These are phyloP conservation scores for Phytophthora meadii DNA, from an alignment of 352 stramenopile genomes.

Conservation along the genomic window DNA sequence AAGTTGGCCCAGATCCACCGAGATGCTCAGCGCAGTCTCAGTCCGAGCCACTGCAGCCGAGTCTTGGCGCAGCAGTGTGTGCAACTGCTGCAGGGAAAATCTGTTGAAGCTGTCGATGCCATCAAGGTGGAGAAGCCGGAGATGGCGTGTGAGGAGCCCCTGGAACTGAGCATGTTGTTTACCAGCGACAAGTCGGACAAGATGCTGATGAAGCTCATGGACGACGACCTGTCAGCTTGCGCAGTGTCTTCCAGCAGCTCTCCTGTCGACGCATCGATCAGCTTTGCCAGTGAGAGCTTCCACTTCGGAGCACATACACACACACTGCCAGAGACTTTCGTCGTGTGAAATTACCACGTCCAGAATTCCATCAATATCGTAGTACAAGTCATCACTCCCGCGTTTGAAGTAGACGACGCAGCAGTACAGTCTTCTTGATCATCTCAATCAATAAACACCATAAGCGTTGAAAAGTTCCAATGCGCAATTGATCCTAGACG, in stretches of 20 bases:
- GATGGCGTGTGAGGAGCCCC: slow-evolving; percentile 14
- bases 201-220: slow-evolving; percentile 37
- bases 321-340: slow-evolving; percentile 35
- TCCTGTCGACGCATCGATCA: slow-evolving; percentile 20
- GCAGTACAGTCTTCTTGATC: slow-evolving; percentile 12
- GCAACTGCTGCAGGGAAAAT: slow-evolving; percentile 33
- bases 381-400: slow-evolving; percentile 7
- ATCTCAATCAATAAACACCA: slow-evolving; percentile 3
- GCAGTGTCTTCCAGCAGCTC: slow-evolving; percentile 7
- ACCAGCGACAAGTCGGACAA: slow-evolving; percentile 33
- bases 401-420: neutral
- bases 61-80: slow-evolving; percentile 38
- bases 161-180: slow-evolving; percentile 28
- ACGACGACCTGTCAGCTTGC: slow-evolving; percentile 27
- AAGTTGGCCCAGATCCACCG: slow-evolving; percentile 54
- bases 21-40: slow-evolving; percentile 21
- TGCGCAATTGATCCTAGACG: neutral
- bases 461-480: neutral
- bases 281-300: slow-evolving; percentile 20
- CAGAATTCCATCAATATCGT: slow-evolving; percentile 1
- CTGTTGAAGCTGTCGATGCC: slow-evolving; percentile 20
- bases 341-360: slow-evolving; percentile 19
- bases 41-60: slow-evolving; percentile 16
- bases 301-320: slow-evolving; percentile 21
- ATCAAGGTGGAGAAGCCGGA: slow-evolving; percentile 15